Evolutionary conservation across 2,329 filamentous ascomycete genomes (phyloP).

Genomic region (Colletotrichum nymphaeae): DNA sequence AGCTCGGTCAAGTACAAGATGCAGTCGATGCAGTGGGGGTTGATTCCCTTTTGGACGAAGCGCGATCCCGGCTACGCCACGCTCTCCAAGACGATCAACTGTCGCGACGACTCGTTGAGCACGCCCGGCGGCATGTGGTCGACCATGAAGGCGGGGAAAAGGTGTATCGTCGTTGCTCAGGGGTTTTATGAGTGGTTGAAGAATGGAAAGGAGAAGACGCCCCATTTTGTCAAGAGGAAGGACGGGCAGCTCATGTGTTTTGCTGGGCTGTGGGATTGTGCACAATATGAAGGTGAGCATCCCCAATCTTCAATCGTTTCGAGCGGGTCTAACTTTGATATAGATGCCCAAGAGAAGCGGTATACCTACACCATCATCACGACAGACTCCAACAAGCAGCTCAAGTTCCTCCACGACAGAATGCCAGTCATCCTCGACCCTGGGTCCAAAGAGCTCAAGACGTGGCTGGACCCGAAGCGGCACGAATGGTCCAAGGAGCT

Average conservation of each 20-base stretch:
- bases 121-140: slow-evolving; percentile 88
- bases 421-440: slow-evolving; percentile 95
- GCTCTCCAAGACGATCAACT: slow-evolving; percentile 93
- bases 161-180: slow-evolving; percentile 88
- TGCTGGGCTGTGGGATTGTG: slow-evolving; percentile 92
- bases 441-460: slow-evolving; percentile 74
- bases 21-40: slow-evolving; percentile 95
- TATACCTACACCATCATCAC: slow-evolving; percentile 97
- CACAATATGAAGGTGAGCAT: slow-evolving; percentile 77
- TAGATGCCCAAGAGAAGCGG: slow-evolving; percentile 71
- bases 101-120: slow-evolving; percentile 86
- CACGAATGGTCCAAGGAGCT: slow-evolving; percentile 82
- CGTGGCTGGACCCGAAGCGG: slow-evolving; percentile 81
- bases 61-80: slow-evolving; percentile 80
- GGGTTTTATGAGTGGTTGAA: slow-evolving; percentile 98
- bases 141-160: slow-evolving; percentile 88
- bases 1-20: slow-evolving; percentile 75
- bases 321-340: not conserved
- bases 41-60: slow-evolving; percentile 95
- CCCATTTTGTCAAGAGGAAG: slow-evolving; percentile 84
- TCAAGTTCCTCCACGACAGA: slow-evolving; percentile 89
- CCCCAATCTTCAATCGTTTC: not conserved
- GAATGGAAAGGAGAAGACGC: slow-evolving; percentile 83
- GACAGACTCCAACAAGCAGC: slow-evolving; percentile 83
- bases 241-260: slow-evolving; percentile 89